Conservation (phyloP, 768 basidiomycete genomes). For the Suillus americanus region DNA sequence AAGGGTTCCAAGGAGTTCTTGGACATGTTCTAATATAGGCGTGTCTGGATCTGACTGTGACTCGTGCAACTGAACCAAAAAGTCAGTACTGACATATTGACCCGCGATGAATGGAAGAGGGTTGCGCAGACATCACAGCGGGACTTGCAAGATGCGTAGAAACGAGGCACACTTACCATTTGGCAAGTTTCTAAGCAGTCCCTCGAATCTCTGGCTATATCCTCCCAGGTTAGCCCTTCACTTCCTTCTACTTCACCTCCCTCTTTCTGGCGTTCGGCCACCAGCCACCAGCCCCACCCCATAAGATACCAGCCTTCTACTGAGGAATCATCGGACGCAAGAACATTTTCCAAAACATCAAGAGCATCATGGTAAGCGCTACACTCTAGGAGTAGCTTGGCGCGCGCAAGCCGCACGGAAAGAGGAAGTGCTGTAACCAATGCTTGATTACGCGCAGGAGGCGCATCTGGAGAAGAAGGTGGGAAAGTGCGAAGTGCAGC, state of each 20-base stretch:
- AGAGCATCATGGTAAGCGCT: slow-evolving; percentile 69
- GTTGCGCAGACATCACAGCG: not conserved
- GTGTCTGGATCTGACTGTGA: slow-evolving; percentile 74
- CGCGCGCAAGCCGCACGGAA: slow-evolving; percentile 67
- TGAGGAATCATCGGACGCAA: slow-evolving; percentile 80
- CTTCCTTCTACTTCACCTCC: slow-evolving; percentile 34
- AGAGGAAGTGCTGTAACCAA: slow-evolving; percentile 48
- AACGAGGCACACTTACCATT: slow-evolving; percentile 49
- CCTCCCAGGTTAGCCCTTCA: slow-evolving; percentile 62
- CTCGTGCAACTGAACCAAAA: slow-evolving; percentile 54
- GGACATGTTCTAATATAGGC: slow-evolving; percentile 72
- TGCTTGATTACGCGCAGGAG: slow-evolving; percentile 19
- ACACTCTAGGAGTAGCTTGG: slow-evolving; percentile 83
- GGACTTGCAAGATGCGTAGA: not conserved
- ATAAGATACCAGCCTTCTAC: slow-evolving; percentile 94
- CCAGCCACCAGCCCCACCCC: slow-evolving; percentile 90
- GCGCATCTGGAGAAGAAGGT: slow-evolving; percentile 9
- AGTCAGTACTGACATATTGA: slow-evolving; percentile 7
- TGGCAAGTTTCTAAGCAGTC: slow-evolving; percentile 85
- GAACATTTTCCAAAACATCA: slow-evolving; percentile 72
- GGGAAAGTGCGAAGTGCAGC: slow-evolving; percentile 34
- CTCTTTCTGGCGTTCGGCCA: slow-evolving; percentile 71
- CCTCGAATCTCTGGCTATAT: slow-evolving; percentile 74
- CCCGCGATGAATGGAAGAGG: not conserved
- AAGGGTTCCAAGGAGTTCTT: slow-evolving; percentile 69